Base-by-base conservation (phyloP, 2,329 filamentous ascomycete species). In the Ophiostoma montium region DNA sequence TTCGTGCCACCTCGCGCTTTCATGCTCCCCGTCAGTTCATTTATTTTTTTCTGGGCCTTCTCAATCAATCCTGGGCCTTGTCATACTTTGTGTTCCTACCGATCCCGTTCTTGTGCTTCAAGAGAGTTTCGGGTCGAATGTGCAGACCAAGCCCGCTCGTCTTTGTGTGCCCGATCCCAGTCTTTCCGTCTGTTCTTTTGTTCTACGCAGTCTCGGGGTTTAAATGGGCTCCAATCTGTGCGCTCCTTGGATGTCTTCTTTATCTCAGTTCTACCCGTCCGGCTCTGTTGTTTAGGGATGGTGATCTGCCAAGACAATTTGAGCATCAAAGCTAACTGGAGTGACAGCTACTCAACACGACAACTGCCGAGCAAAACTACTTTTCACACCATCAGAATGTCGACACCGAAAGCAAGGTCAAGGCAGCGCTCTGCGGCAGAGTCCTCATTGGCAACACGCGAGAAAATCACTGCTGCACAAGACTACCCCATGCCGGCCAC, bases 371-470 rank as follows among this genome's bases (percentile, higher is more conserved):
- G 39, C 23, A 2, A 3, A 30, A 16, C 15, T 21, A 41, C n/a
- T 5, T 36, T 18, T 23, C 19, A 10, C 6, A 50, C 49, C 50
- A 35, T 64, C 66, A 65, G 62, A 65, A 83, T 81, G 78, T 78
- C 78, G 61, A 67, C 66, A 56, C 69, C 71, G 54, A 63, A 71
- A 58, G 70, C 42, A 32, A 44, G 42, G 31, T 30, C 74, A 58
- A 75, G 74, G 66, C 75, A 76, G 63, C 75, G 74, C 62, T 75
- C 76, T 57, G 65, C 71, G 54, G 76, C 77, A 50, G 72, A 74
- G 62, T 72, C 74, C 35, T 75, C 72, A 46, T 74, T 70, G 56
- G 69, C 67, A 1, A 35, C 50, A 48, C 66, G 65, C 43, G 53
- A 53, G 11, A 46, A 50, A 21, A 53, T 46, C 31, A 50, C 50